These are phyloP conservation scores for Begonia peltatifolia DNA, from an alignment of 306 rosid genomes.

Conservation along the genomic window DNA sequence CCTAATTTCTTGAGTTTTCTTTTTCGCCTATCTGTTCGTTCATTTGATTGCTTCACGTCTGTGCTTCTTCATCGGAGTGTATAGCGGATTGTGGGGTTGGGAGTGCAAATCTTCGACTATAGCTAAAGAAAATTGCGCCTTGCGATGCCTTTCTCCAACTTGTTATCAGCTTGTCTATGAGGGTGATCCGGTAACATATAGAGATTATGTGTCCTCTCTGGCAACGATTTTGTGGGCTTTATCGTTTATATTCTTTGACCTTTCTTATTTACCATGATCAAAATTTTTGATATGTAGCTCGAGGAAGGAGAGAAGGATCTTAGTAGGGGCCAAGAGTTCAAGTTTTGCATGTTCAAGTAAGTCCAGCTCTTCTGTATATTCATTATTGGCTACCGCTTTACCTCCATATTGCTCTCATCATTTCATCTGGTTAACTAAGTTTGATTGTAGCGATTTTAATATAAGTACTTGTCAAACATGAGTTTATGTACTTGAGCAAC, in stretches of 20 bases:
- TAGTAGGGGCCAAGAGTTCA: slow-evolving; percentile 65
- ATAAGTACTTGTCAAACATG: background rate
- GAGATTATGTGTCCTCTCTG: too few relatives aligned
- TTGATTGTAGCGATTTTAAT: background rate
- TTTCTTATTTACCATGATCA: background rate
- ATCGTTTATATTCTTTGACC: background rate
- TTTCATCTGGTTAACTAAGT: background rate
- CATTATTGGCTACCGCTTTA: background rate
- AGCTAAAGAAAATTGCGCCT: slow-evolving; percentile 84
- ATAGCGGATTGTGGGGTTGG: slow-evolving; percentile 85
- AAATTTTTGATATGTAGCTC: slow-evolving; percentile 34
- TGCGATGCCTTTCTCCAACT: slow-evolving; percentile 71
- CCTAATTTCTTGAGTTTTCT: background rate
- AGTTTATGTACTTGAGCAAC: background rate
- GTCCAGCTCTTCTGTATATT: slow-evolving; percentile 12
- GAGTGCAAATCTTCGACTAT: slow-evolving; percentile 51
- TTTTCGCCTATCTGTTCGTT: background rate
- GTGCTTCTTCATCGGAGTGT: background rate
- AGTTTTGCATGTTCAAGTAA: slow-evolving; percentile 81
- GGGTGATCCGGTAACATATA: slow-evolving; percentile 61
- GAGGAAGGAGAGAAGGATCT: slow-evolving; percentile 95
- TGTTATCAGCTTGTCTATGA: slow-evolving; percentile 68
- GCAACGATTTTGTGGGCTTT: background rate
- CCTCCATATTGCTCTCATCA: background rate
- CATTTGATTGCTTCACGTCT: slow-evolving; percentile 4